phyloP scores from a whole-genome alignment of 306 rosid genomes.

The Castanospermum australe region DNA sequence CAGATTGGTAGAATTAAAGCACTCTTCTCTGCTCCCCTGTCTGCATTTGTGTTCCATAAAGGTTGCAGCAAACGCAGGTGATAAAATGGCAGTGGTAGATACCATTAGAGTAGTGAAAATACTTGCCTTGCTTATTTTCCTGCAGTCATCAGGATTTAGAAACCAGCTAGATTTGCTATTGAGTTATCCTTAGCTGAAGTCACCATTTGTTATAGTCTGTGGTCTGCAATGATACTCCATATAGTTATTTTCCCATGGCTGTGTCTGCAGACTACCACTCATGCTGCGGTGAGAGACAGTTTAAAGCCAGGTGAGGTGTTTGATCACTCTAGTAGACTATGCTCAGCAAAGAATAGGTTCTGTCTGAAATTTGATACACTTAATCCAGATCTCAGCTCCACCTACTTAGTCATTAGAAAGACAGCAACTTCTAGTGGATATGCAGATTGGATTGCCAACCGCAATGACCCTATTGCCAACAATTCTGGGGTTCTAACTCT shows the following conservation, averaged over 20 bases:
- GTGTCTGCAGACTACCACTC: background rate
- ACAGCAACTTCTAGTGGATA: background rate
- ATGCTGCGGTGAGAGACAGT: background rate
- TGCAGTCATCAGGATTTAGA: no score
- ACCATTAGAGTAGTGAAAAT: background rate
- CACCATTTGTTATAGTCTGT: no score
- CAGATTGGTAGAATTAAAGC: background rate
- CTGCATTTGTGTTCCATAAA: background rate
- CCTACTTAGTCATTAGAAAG: background rate
- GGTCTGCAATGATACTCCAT: no score
- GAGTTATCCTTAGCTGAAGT: no score
- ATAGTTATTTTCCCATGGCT: background rate
- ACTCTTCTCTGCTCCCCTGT: background rate
- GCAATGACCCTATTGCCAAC: slow-evolving; percentile 7
- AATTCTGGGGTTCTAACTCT: background rate
- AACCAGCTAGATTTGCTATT: no score
- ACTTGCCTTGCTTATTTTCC: background rate
- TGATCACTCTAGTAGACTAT: background rate
- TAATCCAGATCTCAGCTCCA: background rate
- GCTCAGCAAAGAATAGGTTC: background rate
- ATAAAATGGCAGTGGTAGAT: background rate
- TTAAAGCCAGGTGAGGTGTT: background rate
- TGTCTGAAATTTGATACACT: background rate
- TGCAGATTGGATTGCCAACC: slow-evolving; percentile 12
- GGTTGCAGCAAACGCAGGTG: no score